Conservation (phyloP, 345 rosid genomes). For the Psidium guajava region DNA sequence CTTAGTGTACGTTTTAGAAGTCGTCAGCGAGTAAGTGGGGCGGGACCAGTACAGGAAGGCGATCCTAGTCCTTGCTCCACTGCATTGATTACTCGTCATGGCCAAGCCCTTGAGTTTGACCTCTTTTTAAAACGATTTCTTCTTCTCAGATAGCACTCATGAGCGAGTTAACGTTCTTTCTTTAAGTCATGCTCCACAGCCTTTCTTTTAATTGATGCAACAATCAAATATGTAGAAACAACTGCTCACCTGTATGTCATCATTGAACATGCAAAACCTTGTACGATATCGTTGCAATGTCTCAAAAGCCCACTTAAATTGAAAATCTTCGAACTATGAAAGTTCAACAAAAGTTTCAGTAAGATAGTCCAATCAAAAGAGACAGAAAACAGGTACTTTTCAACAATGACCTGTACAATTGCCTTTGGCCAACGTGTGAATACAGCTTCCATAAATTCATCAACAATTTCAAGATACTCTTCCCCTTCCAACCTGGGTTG, state of each 20-base stretch:
- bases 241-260: constrained; percentile 76
- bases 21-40: neutral
- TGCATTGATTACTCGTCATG: neutral
- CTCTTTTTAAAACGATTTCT: neutral
- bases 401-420: constrained; percentile 62
- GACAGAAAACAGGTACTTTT: constrained; percentile 3
- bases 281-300: constrained; percentile 78
- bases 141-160: neutral
- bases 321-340: constrained; percentile 90
- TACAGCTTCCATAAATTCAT: constrained; percentile 97
- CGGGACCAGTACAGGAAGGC: neutral
- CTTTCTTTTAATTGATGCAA: neutral
- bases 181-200: neutral
- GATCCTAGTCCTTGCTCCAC: neutral
- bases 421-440: constrained; percentile 95
- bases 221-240: neutral
- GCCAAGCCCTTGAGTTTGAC: neutral
- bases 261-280: constrained; percentile 96
- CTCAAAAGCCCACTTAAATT: constrained; percentile 98
- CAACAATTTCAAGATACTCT: constrained; percentile 73
- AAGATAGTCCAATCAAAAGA: neutral
- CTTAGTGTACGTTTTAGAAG: neutral
- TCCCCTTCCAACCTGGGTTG: constrained; percentile 94
- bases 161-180: neutral
- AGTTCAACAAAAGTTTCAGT: constrained; percentile 16